These are phyloP conservation scores for Talaromyces marneffei DNA, from an alignment of 2,329 filamentous ascomycete genomes.

Conservation along the genomic window DNA sequence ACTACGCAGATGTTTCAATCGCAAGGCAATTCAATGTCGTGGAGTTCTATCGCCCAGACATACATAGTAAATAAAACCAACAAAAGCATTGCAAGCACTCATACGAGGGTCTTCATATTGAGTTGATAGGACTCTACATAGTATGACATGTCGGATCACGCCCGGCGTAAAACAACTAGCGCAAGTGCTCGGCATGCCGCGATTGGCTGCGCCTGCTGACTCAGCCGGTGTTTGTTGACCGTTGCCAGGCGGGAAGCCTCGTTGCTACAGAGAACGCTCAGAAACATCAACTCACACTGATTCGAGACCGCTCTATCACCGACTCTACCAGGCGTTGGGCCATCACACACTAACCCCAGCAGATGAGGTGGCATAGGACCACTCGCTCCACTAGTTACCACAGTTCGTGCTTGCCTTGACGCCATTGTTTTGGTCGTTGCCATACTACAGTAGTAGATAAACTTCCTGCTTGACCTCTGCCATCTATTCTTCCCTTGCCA, in stretches of 20 bases:
- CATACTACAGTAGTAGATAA: too few relatives aligned
- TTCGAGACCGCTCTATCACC: conserved; percentile 4
- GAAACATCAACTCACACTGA: conserved; percentile 1
- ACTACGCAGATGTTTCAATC: background rate
- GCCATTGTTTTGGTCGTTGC: conserved; percentile 15
- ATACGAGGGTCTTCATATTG: background rate
- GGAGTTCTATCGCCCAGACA: background rate
- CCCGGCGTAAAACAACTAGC: background rate
- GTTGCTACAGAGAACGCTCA: conserved; percentile 15
- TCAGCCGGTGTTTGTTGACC: conserved; percentile 13
- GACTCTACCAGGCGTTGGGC: background rate
- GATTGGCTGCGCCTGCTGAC: background rate
- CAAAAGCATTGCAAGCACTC: background rate
- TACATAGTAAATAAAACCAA: background rate
- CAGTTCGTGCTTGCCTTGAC: conserved; percentile 2
- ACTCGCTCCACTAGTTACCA: conserved; percentile 16
- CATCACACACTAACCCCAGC: conserved; percentile 1
- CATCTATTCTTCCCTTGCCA: background rate
- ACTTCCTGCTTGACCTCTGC: conserved; percentile 5
- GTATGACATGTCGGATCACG: background rate
- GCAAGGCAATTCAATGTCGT: background rate
- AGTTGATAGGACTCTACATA: background rate
- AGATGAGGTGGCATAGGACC: conserved; percentile 15
- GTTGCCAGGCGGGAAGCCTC: conserved; percentile 9
- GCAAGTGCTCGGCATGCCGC: background rate